Evolutionary conservation across 176 grass and related monocot species (phyloP).

Genomic region (Cenchrus americanus): DNA sequence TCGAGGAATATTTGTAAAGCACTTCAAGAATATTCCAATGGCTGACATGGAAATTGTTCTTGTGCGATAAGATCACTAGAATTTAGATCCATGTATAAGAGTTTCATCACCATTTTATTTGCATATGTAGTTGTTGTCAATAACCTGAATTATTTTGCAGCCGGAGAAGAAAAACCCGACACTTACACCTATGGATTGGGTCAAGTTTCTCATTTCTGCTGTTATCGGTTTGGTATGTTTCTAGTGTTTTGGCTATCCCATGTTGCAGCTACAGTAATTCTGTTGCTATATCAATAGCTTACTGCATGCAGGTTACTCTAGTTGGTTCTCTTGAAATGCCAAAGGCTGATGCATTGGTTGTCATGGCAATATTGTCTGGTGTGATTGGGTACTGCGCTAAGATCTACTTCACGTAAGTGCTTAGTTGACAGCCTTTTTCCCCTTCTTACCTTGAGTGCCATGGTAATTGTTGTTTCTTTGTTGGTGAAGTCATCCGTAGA

Average conservation of each 20-base stretch:
- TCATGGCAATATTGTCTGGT: conserved; percentile 78
- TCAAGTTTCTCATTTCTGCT: conserved; percentile 90
- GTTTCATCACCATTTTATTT: conserved; percentile 40
- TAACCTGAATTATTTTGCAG: conserved; percentile 58
- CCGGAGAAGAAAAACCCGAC: conserved; percentile 94
- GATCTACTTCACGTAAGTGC: conserved; percentile 91
- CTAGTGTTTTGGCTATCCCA: conserved; percentile 22
- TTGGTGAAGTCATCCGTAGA: neutral
- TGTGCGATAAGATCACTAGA: conserved; percentile 59
- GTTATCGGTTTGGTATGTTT: conserved; percentile 87
- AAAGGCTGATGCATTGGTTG: conserved; percentile 80
- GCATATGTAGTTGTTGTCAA: neutral
- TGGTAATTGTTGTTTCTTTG: neutral
- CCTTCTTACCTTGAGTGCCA: neutral
- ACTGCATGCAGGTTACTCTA: conserved; percentile 68
- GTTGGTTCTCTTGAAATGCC: conserved; percentile 87
- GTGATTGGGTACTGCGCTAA: conserved; percentile 91
- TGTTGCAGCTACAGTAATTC: conserved; percentile 1
- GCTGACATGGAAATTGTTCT: conserved; percentile 95
- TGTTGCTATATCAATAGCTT: conserved; percentile 35
- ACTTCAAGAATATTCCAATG: conserved; percentile 91
- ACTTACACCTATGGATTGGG: conserved; percentile 97
- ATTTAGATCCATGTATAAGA: conserved; percentile 15
- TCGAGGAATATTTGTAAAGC: conserved; percentile 87
- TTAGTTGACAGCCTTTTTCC: neutral